A percentile compares a stretch with the other conserved stretches of the same genome.
These are phyloP conservation scores for Alternaria gansuensis DNA, from an alignment of 2,329 filamentous ascomycete genomes.

Conservation along the genomic window DNA sequence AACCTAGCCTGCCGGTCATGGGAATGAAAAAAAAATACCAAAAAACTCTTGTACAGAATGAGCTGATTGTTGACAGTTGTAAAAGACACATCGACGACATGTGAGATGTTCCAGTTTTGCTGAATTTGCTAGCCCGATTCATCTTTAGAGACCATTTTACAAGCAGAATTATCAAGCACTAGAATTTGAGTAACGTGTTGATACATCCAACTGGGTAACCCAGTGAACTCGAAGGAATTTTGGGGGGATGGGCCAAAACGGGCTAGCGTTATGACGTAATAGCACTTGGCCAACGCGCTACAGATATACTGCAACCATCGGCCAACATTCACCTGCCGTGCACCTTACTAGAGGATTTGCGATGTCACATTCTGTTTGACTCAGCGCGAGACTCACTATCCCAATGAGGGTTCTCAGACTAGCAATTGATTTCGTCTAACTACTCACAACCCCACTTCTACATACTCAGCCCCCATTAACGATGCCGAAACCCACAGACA, in stretches of 20 bases:
- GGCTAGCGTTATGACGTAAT: slow-evolving; percentile 2
- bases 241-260: not conserved
- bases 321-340: not conserved
- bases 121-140: not conserved
- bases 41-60: too few relatives aligned
- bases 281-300: not conserved
- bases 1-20: not conserved
- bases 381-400: not conserved
- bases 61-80: not conserved
- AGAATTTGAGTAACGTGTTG: not conserved
- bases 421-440: not conserved
- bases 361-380: not conserved
- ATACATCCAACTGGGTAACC: too few relatives aligned
- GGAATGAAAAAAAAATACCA: not conserved
- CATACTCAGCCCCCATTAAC: not conserved
- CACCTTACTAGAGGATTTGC: not conserved
- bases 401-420: not conserved
- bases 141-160: not conserved
- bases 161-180: not conserved
- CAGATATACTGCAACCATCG: not conserved
- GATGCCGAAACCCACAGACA: slow-evolving; percentile 57
- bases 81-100: not conserved
- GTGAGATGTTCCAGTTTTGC: not conserved
- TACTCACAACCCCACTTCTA: not conserved
- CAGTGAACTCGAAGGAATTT: not conserved